Conservation (phyloP, 306 rosid species). For the Citrullus mucosospermus region DNA sequence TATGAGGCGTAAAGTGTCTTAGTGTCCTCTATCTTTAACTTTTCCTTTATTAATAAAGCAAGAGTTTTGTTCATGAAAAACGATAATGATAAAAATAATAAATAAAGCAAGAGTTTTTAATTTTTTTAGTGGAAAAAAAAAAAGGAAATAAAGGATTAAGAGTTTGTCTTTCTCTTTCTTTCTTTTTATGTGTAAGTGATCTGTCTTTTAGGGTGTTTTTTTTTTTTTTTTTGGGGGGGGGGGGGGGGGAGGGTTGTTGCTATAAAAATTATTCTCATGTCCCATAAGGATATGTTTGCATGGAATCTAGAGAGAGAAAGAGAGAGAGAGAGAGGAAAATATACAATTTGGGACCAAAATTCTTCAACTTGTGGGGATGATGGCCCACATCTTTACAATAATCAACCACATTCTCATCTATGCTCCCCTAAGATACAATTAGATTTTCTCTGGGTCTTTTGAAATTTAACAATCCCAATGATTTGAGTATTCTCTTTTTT, state of each 20-base stretch:
- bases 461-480: background rate
- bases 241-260: no score
- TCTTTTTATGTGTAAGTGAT: background rate
- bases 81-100: background rate
- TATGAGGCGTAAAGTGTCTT: slow-evolving; percentile 6
- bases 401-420: slow-evolving; percentile 1
- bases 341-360: background rate
- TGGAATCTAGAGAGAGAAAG: background rate
- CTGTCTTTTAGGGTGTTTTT: background rate
- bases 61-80: background rate
- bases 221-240: no score
- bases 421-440: slow-evolving; percentile 4
- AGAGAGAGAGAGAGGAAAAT: no score
- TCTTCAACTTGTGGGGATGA: background rate
- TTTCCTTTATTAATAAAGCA: slow-evolving; percentile 8
- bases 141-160: background rate
- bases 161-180: background rate
- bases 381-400: slow-evolving; percentile 5
- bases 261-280: background rate
- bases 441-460: background rate
- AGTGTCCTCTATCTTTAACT: slow-evolving; percentile 4
- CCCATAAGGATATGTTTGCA: background rate
- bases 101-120: background rate
- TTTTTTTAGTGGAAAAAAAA: background rate
- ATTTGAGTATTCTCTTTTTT: background rate